Base-by-base conservation (phyloP, 1,284 basidiomycete genomes). In the Hymenochaete sp. region DNA sequence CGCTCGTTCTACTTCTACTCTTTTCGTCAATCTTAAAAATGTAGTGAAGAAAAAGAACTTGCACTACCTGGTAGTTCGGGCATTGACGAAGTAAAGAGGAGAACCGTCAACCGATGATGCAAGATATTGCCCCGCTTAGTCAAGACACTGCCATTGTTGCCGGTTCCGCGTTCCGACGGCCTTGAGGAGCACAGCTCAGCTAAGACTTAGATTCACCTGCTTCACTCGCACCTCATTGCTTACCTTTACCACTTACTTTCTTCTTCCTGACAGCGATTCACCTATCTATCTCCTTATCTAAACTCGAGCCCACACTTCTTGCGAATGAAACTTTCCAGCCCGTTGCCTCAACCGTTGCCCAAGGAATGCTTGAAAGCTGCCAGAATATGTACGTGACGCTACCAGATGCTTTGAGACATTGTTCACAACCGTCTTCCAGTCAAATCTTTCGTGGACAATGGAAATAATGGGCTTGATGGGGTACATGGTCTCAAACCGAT, bases 351-450 rank as follows among this genome's bases (percentile, higher is more conserved):
- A 57, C 61, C 79, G 2, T 63, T 87, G 28, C 73, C 74, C 11
- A 87, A 81, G 53, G 83, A 87, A 66, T 86, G 83, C 56, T 60
- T 63, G 38, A 87, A 87, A 58, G 84, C 83, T 38, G 73, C 80
- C 4, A 82, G 75, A 54, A 87, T 84, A 49, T 82, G 83, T 82
- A 49, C 44, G 78, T 66, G 29, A 39, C 42, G 29, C 28, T 29
- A 46, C 31, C 16, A 8, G 9, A 31, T 31, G 9, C 28, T 10
- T 31, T 31, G 28, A 14, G 19, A 32, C 38, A 28, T 31, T 22
- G 13, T 42, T 38, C 38, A 45, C 43, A 22, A 36, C 19, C 28
- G 29, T 32, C 50, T 37, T 40, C 3, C 58, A 86, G 82, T 87
- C 61, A 70, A 75, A 53, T 82, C 81, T 2, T 87, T 87, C 54